phyloP scores from a whole-genome alignment of 495 filamentous ascomycete genomes.

The Pseudevernia furfuracea region DNA sequence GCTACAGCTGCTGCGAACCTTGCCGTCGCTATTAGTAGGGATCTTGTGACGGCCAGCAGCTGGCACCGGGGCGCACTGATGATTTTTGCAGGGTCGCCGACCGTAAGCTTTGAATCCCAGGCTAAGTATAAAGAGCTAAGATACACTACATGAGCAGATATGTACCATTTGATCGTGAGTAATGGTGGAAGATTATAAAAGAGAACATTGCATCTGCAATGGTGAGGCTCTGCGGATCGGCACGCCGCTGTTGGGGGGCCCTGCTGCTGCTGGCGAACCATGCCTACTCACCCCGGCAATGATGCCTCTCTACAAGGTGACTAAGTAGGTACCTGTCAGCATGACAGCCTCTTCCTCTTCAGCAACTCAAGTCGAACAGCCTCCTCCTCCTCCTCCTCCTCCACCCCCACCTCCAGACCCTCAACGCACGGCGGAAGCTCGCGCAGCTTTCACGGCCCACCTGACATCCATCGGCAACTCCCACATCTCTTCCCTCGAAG shows the following conservation, averaged over 20 bases:
- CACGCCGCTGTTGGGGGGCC: background rate
- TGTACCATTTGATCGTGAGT: background rate
- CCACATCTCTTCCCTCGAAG: slow-evolving; percentile 59
- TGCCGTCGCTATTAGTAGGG: too few species aligned
- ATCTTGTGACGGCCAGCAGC: too few species aligned
- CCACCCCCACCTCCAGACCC: slow-evolving; percentile 17
- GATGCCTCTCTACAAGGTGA: background rate
- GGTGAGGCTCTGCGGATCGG: slow-evolving; percentile 4
- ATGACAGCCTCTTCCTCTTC: background rate
- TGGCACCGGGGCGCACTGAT: too few species aligned
- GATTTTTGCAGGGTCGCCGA: too few species aligned
- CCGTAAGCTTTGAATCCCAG: too few species aligned
- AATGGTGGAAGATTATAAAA: background rate
- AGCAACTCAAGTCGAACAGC: background rate
- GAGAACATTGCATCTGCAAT: background rate
- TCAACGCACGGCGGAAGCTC: slow-evolving; percentile 55
- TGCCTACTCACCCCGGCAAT: background rate
- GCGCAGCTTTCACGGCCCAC: slow-evolving; percentile 67
- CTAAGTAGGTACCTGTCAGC: background rate
- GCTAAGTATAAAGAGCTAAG: too few species aligned
- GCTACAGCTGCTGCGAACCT: too few species aligned
- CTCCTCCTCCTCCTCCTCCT: too few species aligned
- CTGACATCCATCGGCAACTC: slow-evolving; percentile 59
- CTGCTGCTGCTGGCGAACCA: background rate
- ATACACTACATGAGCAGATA: background rate